Percentiles rank a stretch among this genome's conserved stretches.
These are phyloP conservation scores for Dendrocalamus sinicus DNA, from an alignment of 176 grass and related monocot genomes.

Conservation along the genomic window DNA sequence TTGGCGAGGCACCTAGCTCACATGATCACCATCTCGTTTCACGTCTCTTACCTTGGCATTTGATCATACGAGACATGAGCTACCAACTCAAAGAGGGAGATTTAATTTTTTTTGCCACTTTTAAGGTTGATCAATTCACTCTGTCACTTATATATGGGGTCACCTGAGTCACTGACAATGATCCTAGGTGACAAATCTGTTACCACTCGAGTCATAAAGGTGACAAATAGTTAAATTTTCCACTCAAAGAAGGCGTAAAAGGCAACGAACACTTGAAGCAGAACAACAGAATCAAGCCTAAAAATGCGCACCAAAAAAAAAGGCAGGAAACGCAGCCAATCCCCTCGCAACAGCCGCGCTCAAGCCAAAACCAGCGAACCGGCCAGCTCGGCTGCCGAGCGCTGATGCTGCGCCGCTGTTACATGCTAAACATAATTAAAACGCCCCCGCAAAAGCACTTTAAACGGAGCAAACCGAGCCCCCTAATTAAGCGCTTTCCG, in stretches of 20 bases:
- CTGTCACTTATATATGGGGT: too few species aligned
- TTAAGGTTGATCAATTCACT: too few species aligned
- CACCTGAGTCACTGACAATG: too few species aligned
- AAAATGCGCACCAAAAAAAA: background rate
- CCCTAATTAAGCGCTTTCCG: background rate
- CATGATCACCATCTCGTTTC: background rate
- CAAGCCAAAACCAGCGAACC: too few species aligned
- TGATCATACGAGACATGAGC: background rate
- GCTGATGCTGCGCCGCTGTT: background rate
- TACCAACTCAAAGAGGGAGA: background rate
- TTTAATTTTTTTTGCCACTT: too few species aligned
- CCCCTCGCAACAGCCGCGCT: background rate
- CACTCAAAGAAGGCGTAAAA: background rate
- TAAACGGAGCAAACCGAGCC: background rate
- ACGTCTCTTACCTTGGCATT: background rate
- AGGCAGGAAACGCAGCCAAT: constrained; percentile 12
- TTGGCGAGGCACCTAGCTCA: too few species aligned
- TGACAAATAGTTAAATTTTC: too few species aligned
- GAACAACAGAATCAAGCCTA: background rate
- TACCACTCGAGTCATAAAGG: too few species aligned
- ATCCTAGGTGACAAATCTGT: too few species aligned
- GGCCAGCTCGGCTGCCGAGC: background rate
- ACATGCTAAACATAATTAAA: background rate
- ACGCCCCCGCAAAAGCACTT: background rate
- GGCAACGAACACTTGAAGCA: background rate